Base-by-base conservation (phyloP, 805 yeast species). In the Saccharomycopsis sp. region DNA sequence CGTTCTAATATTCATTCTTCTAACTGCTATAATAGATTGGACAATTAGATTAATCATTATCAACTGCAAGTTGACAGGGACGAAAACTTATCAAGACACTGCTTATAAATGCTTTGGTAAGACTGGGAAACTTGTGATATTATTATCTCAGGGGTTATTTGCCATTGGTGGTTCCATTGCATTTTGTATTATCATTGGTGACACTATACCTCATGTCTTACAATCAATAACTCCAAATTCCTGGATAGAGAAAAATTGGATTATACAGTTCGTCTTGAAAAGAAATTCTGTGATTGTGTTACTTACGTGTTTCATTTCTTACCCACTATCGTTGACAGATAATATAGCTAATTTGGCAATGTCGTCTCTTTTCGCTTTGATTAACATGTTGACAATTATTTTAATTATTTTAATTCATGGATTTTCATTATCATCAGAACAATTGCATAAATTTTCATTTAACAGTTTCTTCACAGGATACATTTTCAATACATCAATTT, bases 141-240 rank as follows among this genome's bases (percentile, higher is more conserved):
- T 89, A 21, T 54, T 82, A 2, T 77, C 95, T 0, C 95, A 89
- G 58, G 88, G 93, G 1, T 66, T 85, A 3, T 89, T 89, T 68
- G 97, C 97, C 1, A 80, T 86, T 56, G 97, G 97, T 21, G 97
- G 97, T 0, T 78, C 87, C 49, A 79, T 87, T 70, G 97, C 96
- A 2, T 90, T 87, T 62, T 85, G 95, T 50, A 89, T 89, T 42
- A 90, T 89, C 53, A 87, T 89, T 26, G 97, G 97, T 17, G 97
- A 89, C 57, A 85, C 96, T 0, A 79, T 90, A 28, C 97, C 97
- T 0, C 96, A 87, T 60, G 96, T 89, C 3, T 60, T 90, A 39
- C 66, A 77, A 45, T 75, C 87, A 2, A 59, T 86, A 27, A 71
- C 86, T 47, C 81, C 84, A 0, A 50, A 54, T 13, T 60, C 68